Conservation (phyloP, 2,329 filamentous ascomycete genomes). For the Arthrobotrys megalospora region DNA sequence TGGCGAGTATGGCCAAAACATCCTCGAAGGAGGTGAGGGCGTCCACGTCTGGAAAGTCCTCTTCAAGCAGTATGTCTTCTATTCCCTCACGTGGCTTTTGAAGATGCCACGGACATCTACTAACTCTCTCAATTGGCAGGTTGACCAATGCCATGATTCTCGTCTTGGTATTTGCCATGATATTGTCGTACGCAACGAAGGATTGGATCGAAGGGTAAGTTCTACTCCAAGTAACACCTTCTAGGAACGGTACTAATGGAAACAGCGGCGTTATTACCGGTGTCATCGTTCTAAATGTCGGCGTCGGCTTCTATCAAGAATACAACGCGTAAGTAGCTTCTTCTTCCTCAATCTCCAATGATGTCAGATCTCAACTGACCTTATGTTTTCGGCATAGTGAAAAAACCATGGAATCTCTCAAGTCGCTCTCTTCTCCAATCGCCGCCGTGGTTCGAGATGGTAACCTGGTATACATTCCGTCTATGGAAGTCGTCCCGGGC, state of each 20-base stretch:
- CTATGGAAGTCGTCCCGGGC: slow-evolving; percentile 72
- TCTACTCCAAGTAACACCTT: slow-evolving; percentile 1
- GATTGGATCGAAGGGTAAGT: slow-evolving; percentile 73
- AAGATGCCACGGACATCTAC: not conserved
- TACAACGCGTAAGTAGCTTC: slow-evolving; percentile 65
- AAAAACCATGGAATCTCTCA: slow-evolving; percentile 72
- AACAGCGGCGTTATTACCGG: slow-evolving; percentile 71
- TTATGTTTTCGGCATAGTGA: slow-evolving; percentile 66
- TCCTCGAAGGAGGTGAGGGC: slow-evolving; percentile 78
- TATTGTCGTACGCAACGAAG: slow-evolving; percentile 73
- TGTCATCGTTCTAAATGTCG: slow-evolving; percentile 74
- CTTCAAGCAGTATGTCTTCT: slow-evolving; percentile 80
- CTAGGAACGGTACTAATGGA: slow-evolving; percentile 17
- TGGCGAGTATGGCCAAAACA: slow-evolving; percentile 77
- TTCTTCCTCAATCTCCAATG: slow-evolving; percentile 7
- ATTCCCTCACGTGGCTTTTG: slow-evolving; percentile 71
- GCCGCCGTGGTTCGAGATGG: slow-evolving; percentile 72
- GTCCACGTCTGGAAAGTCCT: slow-evolving; percentile 79
- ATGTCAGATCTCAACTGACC: slow-evolving; percentile 66
- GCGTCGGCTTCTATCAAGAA: slow-evolving; percentile 74
- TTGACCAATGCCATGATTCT: slow-evolving; percentile 62
- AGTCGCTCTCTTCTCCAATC: slow-evolving; percentile 71
- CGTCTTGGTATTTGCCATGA: slow-evolving; percentile 74
- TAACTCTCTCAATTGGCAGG: slow-evolving; percentile 13
- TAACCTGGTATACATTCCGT: slow-evolving; percentile 70